Evolutionary conservation across 257 asterid genomes (phyloP), one percentile per base, ranked within the genome.

Genomic region (Rauvolfia tetraphylla): DNA sequence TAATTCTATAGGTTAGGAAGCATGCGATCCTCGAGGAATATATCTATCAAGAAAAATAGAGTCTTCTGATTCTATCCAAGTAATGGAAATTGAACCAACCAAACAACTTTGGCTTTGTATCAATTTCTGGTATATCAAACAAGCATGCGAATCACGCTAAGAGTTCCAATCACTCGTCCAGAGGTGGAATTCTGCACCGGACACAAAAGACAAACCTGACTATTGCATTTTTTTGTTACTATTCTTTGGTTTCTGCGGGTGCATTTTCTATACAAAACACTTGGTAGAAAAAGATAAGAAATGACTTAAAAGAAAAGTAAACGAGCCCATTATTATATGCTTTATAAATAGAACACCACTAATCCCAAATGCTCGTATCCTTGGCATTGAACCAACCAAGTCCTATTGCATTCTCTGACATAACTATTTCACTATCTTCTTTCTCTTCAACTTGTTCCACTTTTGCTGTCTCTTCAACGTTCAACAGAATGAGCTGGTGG

Each of bases 401-500:
- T 0, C 25, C 58, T 53, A 61, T 61, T 27, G 20, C 68, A 29
- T 17, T 10, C 17, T 27, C 63, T 4, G n/a, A 57, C 13, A 18
- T 11, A 57, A 57, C 63, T 57, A 57, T 57, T 57, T 57, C 63
- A 10, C 3, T 14, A 12, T 5, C 29, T 18, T 18, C 4, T 11
- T 22, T 18, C 22, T 29, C 22, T 22, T 18, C 25, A 27, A 1
- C 12, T 62, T 62, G 39, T 15, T 62, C 2, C 51, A 42, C 20
- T 11, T 33, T 62, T 3, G 0, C 20, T 10, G 7, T 5, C 4
- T 34, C 62, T n/a, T 23, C 15, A 5, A 49, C 33, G 5, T 48
- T 44, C 17, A 13, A 41, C 25, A 68, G 20, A 73, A 73, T 73
- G 79, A 79, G 62, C 20, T 79, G 82, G 78, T 79, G 78, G 79